Conservation (phyloP, 192 early-diverging fungal genomes). For the Backusella luteola region DNA sequence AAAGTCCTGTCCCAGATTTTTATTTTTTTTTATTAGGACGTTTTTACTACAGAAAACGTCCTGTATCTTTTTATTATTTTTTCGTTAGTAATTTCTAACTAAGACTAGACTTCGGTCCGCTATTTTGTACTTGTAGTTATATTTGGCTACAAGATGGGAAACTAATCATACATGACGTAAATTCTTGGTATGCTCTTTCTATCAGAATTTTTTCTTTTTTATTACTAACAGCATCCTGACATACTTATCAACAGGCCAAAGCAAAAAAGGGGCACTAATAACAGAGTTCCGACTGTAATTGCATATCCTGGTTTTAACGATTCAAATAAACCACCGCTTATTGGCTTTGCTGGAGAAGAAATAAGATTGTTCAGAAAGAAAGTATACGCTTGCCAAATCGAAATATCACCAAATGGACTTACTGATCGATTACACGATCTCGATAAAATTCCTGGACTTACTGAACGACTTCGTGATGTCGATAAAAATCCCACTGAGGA, state of each 20-base stretch:
- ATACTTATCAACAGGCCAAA: background rate
- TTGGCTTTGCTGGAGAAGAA: constrained; percentile 4
- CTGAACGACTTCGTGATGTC: background rate
- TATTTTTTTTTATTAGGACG: background rate
- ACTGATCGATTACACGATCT: background rate
- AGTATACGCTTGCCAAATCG: background rate
- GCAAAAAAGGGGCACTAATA: background rate
- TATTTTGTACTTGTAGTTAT: constrained; percentile 2
- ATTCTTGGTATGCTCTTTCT: background rate
- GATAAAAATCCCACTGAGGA: background rate
- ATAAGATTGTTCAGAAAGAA: background rate
- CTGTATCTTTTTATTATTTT: background rate
- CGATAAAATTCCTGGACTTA: background rate
- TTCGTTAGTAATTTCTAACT: background rate
- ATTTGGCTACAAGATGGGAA: background rate
- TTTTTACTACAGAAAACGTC: too few species aligned
- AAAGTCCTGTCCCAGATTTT: background rate
- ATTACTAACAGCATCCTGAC: background rate
- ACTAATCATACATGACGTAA: background rate
- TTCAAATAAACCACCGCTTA: background rate
- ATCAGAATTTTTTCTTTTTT: background rate
- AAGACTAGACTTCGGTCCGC: background rate
- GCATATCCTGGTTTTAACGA: background rate
- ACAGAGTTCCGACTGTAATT: background rate
- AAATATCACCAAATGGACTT: background rate